A percentile compares a stretch with the other conserved stretches of the same genome.
These are phyloP conservation scores for Nevesoporus exiguus DNA, from an alignment of 768 basidiomycete species.

Conservation along the genomic window DNA sequence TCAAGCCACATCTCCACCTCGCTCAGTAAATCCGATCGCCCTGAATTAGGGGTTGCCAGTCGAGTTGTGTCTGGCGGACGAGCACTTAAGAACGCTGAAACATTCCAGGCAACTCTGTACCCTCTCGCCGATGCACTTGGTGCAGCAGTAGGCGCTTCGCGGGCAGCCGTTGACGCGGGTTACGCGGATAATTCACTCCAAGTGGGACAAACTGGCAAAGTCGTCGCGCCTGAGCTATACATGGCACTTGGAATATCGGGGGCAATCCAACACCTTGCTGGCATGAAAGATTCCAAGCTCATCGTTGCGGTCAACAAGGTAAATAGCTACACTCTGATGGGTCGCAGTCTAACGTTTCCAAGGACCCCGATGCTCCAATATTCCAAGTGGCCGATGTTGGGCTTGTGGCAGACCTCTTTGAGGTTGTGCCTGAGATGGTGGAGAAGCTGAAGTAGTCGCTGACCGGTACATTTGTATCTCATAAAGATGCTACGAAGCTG, in stretches of 20 bases:
- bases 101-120: constrained; percentile 81
- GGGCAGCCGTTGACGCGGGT: constrained; percentile 97
- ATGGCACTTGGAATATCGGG: constrained; percentile 97
- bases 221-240: constrained; percentile 95
- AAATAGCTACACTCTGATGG: background rate
- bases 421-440: constrained; percentile 86
- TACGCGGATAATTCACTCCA: constrained; percentile 97
- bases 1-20: constrained; percentile 66
- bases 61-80: constrained; percentile 94
- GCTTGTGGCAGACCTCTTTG: constrained; percentile 89
- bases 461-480: constrained; percentile 14
- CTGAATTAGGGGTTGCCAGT: constrained; percentile 83
- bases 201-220: constrained; percentile 99
- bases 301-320: constrained; percentile 99
- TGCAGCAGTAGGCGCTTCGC: constrained; percentile 96
- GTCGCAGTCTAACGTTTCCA: constrained; percentile 15
- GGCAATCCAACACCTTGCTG: constrained; percentile 97
- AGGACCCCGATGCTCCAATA: constrained; percentile 98
- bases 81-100: constrained; percentile 91
- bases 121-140: constrained; percentile 92
- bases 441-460: constrained; percentile 68
- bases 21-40: constrained; percentile 86
- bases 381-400: constrained; percentile 98
- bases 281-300: constrained; percentile 99
- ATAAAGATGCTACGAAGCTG: constrained; percentile 4